phyloP scores from a whole-genome alignment of 176 grass and related monocot species.

The Oryza rufipogon region DNA sequence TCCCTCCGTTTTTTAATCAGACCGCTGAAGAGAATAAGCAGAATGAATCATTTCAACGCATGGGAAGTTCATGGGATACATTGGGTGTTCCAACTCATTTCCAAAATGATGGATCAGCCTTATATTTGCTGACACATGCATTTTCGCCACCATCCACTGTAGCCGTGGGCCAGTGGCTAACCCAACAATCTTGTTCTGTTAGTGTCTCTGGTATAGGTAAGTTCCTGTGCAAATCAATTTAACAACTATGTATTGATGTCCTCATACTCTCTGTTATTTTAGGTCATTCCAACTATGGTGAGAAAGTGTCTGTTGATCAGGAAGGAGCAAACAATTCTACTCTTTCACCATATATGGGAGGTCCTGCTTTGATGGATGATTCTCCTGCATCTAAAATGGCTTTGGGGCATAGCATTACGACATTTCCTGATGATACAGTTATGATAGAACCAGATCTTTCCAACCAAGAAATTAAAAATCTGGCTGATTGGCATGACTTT shows the following conservation, averaged over 20 bases:
- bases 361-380: slow-evolving; percentile 37
- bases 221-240: slow-evolving; percentile 16
- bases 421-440: slow-evolving; percentile 32
- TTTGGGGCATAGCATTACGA: slow-evolving; percentile 21
- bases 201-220: slow-evolving; percentile 40
- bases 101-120: slow-evolving; percentile 78
- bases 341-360: slow-evolving; percentile 32
- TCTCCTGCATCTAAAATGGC: slow-evolving; percentile 44
- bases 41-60: slow-evolving; percentile 45
- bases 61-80: slow-evolving; percentile 42
- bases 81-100: slow-evolving; percentile 92
- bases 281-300: slow-evolving; percentile 32
- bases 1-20: slow-evolving; percentile 70
- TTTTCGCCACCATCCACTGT: slow-evolving; percentile 70
- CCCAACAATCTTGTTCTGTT: slow-evolving; percentile 35
- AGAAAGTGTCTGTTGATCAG: slow-evolving; percentile 35
- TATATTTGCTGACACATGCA: slow-evolving; percentile 79
- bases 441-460: slow-evolving; percentile 24
- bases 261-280: slow-evolving; percentile 26
- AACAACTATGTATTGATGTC: background rate
- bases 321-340: slow-evolving; percentile 25
- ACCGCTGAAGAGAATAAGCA: slow-evolving; percentile 49
- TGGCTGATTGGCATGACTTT: slow-evolving; percentile 53
- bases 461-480: slow-evolving; percentile 42
- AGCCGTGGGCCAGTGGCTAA: slow-evolving; percentile 70